Evolutionary conservation across 2,329 filamentous ascomycete genomes (phyloP).

Genomic region (Laburnicola sp.): DNA sequence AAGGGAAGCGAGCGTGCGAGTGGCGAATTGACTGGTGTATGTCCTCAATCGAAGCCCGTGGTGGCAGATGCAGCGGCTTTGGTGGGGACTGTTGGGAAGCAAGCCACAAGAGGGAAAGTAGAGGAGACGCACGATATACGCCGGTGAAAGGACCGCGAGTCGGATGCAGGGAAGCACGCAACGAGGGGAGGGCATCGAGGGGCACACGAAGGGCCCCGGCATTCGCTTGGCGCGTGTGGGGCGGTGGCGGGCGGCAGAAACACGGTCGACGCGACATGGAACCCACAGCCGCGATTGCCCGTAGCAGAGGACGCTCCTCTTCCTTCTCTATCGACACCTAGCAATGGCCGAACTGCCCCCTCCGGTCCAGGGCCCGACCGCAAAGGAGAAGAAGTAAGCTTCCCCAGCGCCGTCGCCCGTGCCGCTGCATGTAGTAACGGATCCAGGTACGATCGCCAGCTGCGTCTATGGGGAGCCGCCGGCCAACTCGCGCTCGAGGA

Average conservation of each 20-base stretch:
- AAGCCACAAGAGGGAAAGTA: too few relatives aligned
- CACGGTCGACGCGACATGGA: too few relatives aligned
- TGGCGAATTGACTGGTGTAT: conserved; percentile 21
- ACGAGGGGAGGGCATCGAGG: too few relatives aligned
- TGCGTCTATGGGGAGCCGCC: conserved; percentile 90
- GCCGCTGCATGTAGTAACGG: conserved; percentile 47
- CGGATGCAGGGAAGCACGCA: too few relatives aligned
- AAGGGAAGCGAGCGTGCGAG: conserved; percentile 8
- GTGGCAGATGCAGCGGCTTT: conserved; percentile 35
- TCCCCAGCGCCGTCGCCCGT: conserved; percentile 4
- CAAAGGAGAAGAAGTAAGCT: conserved; percentile 56
- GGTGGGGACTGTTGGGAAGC: conserved; percentile 19
- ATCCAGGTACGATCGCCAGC: conserved; percentile 81
- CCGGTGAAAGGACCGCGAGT: too few relatives aligned
- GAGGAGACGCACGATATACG: too few relatives aligned
- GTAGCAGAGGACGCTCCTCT: too few relatives aligned
- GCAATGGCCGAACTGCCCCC: conserved; percentile 45
- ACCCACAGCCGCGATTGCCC: too few relatives aligned
- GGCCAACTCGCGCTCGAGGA: conserved; percentile 90
- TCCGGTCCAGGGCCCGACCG: conserved; percentile 47
- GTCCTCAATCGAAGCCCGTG: conserved; percentile 20
- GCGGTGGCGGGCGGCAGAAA: conserved; percentile 14
- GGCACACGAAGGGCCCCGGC: conserved; percentile 1
- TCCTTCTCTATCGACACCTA: not conserved
- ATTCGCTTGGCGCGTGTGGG: not conserved